Evolutionary conservation across 305 asterid genomes (phyloP).

Genomic region (Petunia hybrid): DNA sequence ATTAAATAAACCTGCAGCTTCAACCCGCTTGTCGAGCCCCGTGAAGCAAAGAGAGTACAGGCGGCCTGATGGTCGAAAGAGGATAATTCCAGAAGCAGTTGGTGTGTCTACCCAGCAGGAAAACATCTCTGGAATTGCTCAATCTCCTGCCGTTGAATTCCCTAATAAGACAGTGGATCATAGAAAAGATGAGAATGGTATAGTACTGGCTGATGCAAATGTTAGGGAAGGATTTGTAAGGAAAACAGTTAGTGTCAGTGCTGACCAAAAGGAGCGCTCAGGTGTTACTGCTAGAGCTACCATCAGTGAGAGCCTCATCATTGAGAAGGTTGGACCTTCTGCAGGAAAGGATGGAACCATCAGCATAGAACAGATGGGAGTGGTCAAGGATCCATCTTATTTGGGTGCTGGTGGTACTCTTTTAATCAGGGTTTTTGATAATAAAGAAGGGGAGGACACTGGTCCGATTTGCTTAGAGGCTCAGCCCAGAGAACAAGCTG

Average conservation of each 20-base stretch:
- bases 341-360: constrained; percentile 61
- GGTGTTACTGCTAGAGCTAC: constrained; percentile 85
- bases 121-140: constrained; percentile 50
- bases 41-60: constrained; percentile 95
- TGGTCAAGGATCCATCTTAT: constrained; percentile 37
- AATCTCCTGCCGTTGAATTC: constrained; percentile 59
- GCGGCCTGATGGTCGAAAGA: constrained; percentile 97
- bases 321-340: constrained; percentile 76
- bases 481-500: constrained; percentile 85
- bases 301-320: constrained; percentile 78
- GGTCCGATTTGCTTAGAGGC: constrained; percentile 85
- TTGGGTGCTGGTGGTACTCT: constrained; percentile 55
- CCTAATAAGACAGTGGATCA: constrained; percentile 51
- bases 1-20: constrained; percentile 53
- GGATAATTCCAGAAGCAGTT: constrained; percentile 99
- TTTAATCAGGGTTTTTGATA: constrained; percentile 72
- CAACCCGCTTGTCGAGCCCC: constrained; percentile 72
- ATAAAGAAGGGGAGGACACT: constrained; percentile 69
- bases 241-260: constrained; percentile 54
- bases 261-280: constrained; percentile 63
- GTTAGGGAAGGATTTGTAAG: constrained; percentile 57
- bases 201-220: constrained; percentile 45
- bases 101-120: constrained; percentile 71
- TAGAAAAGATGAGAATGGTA: constrained; percentile 54
- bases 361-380: constrained; percentile 70